Conservation (phyloP, 345 rosid genomes). For the thale cress (Arabidopsis thaliana) region TAIR10.1 NC_003070.9:3004001-3004500, state of each 20-base stretch:
- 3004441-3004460: background rate
- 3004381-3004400: conserved; percentile 57
- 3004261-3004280: background rate
- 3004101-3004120: background rate
- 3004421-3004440: conserved; percentile 88
- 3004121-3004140: conserved; percentile 5
- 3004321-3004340: conserved; percentile 1
- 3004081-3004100: conserved; percentile 4
- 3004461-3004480: conserved; percentile 1
- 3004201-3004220: background rate
- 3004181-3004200: conserved; percentile 11
- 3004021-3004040: conserved; percentile 44
- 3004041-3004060: conserved; percentile 10
- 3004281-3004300: background rate
- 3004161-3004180: conserved; percentile 8
- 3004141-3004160: conserved; percentile 2
- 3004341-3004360: conserved; percentile 50
- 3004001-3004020: conserved; percentile 48
- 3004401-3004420: conserved; percentile 89
- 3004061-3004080: conserved; percentile 1
- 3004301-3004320: conserved; percentile 12
- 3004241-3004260: background rate
- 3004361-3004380: conserved; percentile 47
- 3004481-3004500: conserved; percentile 31
- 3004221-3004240: background rate